A percentile compares a stretch with the other conserved stretches of the same genome.
Evolutionary conservation across 2,329 filamentous ascomycete genomes (phyloP).

Genomic region (Colletotrichum plurivorum): DNA sequence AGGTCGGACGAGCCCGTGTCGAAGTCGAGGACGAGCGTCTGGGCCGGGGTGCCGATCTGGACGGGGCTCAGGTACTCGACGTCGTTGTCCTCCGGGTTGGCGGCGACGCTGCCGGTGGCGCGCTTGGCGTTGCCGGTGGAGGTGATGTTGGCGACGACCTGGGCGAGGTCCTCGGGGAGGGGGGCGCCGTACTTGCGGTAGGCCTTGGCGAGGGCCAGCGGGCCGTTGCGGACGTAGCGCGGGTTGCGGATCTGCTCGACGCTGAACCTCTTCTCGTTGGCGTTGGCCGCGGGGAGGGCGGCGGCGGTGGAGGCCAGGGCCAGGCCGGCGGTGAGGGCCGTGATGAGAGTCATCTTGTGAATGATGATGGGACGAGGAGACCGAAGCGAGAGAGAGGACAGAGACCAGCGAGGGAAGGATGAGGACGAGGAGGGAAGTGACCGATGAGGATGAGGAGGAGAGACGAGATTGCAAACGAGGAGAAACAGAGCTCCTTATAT

Average conservation of each 20-base stretch:
- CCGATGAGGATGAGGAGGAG: slow-evolving; percentile 22
- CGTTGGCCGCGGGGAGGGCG: slow-evolving; percentile 38
- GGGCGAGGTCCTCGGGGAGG: slow-evolving; percentile 47
- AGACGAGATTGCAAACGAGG: slow-evolving; percentile 4
- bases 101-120: slow-evolving; percentile 48
- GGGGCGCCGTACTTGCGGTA: slow-evolving; percentile 55
- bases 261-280: slow-evolving; percentile 44
- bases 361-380: neutral
- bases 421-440: slow-evolving; percentile 4
- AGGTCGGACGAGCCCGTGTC: slow-evolving; percentile 62
- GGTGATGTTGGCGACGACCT: slow-evolving; percentile 44
- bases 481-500: slow-evolving; percentile 29
- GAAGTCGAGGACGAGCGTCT: slow-evolving; percentile 60
- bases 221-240: slow-evolving; percentile 50
- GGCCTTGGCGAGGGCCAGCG: slow-evolving; percentile 51
- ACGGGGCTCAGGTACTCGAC: slow-evolving; percentile 56
- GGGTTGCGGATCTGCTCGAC: slow-evolving; percentile 55
- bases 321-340: slow-evolving; percentile 35
- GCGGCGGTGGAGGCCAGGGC: slow-evolving; percentile 44
- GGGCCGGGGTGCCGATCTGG: slow-evolving; percentile 58
- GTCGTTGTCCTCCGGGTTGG: slow-evolving; percentile 49
- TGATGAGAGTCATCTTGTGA: slow-evolving; percentile 35
- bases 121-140: slow-evolving; percentile 43
- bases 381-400: neutral
- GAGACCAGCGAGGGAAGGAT: slow-evolving; percentile 1